Conservation (phyloP, 495 filamentous ascomycete species). For the Annulohypoxylon stygium region DNA sequence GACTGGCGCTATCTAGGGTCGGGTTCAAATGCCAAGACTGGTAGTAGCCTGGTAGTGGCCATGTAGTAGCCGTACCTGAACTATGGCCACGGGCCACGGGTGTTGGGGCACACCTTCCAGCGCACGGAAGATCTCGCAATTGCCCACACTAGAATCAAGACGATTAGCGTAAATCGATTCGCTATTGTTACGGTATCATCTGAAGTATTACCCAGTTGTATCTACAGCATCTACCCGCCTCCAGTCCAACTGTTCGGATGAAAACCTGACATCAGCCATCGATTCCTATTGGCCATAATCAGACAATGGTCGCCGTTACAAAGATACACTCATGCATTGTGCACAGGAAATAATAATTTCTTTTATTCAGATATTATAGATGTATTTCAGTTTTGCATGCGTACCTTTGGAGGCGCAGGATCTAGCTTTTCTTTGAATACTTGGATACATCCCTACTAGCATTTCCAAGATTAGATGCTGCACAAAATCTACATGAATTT, state of each 20-base stretch:
- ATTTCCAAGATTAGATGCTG: conserved; percentile 3
- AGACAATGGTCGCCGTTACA: not conserved
- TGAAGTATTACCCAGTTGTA: not conserved
- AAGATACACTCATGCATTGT: not conserved
- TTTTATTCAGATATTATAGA: not conserved
- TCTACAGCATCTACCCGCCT: conserved; percentile 11
- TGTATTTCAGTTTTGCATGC: not conserved
- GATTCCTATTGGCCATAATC: conserved; percentile 40
- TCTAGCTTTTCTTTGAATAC: not conserved
- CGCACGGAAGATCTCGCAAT: conserved; percentile 29
- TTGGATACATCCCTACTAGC: too few relatives aligned
- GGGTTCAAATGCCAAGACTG: conserved; percentile 28
- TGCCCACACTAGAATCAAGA: conserved; percentile 3
- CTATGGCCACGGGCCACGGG: not conserved
- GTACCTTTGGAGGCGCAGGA: not conserved
- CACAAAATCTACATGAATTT: not conserved
- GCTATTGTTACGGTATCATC: conserved; percentile 4
- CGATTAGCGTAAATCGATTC: conserved; percentile 20
- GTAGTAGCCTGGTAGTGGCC: conserved; percentile 16
- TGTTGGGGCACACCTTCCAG: not conserved
- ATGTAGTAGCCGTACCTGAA: conserved; percentile 19
- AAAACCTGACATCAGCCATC: conserved; percentile 28
- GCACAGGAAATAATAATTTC: not conserved
- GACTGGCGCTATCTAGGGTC: conserved; percentile 30
- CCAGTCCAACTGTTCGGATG: conserved; percentile 24